Evolutionary conservation across 179 eudicot genomes (phyloP).

Genomic region (Patellifolia procumbens): DNA sequence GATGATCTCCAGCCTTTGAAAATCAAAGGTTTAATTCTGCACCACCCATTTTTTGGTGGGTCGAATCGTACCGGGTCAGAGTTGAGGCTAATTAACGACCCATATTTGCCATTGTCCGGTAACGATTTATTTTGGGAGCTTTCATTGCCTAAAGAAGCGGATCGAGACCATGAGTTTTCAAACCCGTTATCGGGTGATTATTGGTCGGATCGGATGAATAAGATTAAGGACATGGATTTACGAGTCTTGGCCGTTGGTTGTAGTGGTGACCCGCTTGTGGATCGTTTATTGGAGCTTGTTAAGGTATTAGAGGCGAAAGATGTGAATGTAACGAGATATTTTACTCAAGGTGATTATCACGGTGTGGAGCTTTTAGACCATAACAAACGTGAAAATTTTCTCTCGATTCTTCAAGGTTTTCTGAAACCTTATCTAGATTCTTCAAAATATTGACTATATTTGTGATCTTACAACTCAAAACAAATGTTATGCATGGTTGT

Average conservation of each 20-base stretch:
- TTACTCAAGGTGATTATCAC: conserved; percentile 45
- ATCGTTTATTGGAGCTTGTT: conserved; percentile 39
- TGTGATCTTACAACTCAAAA: not conserved
- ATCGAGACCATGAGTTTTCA: conserved; percentile 48
- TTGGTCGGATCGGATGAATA: conserved; percentile 18
- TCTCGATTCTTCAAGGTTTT: conserved; percentile 22
- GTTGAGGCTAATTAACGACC: conserved; percentile 30
- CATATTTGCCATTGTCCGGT: conserved; percentile 33
- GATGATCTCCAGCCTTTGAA: conserved; percentile 36
- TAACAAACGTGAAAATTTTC: conserved; percentile 19
- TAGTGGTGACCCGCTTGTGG: conserved; percentile 48
- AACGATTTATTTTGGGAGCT: conserved; percentile 51
- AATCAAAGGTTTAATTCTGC: conserved; percentile 41
- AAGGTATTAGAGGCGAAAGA: conserved; percentile 36
- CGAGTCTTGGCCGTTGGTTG: conserved; percentile 44
- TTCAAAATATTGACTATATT: not conserved
- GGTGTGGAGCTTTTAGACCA: conserved; percentile 41
- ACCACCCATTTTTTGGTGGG: conserved; percentile 57
- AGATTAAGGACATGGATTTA: conserved; percentile 33
- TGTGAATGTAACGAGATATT: conserved; percentile 30
- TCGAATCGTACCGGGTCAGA: conserved; percentile 39
- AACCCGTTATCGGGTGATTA: conserved; percentile 33
- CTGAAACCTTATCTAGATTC: conserved; percentile 9
- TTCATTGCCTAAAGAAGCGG: conserved; percentile 41
- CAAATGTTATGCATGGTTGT: not conserved